Percentiles rank a stretch among this genome's conserved stretches.
These are phyloP conservation scores for Mucor lusitanicus DNA, from an alignment of 371 early-diverging fungal species.

Conservation along the genomic window DNA sequence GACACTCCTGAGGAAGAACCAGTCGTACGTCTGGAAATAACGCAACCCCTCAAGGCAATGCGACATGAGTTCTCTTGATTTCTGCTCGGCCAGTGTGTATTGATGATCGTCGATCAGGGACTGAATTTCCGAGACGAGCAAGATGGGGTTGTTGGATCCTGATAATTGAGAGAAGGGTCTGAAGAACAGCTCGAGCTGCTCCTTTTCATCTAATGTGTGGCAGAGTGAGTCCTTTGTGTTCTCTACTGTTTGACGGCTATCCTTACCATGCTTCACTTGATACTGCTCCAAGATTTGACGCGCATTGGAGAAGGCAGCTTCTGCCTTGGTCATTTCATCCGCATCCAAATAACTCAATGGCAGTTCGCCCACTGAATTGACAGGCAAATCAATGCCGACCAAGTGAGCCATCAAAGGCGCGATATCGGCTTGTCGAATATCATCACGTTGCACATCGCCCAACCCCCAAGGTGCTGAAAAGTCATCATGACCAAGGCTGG, in stretches of 20 bases:
- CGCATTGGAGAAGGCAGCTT: slow-evolving; percentile 78
- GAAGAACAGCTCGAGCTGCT: slow-evolving; percentile 75
- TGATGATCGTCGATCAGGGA: slow-evolving; percentile 57
- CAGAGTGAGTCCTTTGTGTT: not conserved
- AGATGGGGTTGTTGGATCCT: slow-evolving; percentile 50
- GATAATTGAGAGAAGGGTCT: slow-evolving; percentile 69
- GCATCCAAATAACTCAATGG: slow-evolving; percentile 78
- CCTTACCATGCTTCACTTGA: slow-evolving; percentile 72
- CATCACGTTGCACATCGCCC: slow-evolving; percentile 62
- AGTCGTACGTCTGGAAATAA: slow-evolving; percentile 95
- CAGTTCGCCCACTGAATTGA: slow-evolving; percentile 91
- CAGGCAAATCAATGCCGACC: slow-evolving; percentile 83
- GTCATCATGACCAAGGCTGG: slow-evolving; percentile 58
- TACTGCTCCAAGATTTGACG: slow-evolving; percentile 84
- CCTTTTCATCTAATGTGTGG: slow-evolving; percentile 60
- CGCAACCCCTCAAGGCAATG: slow-evolving; percentile 83
- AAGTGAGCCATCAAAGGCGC: slow-evolving; percentile 94
- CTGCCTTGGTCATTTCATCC: slow-evolving; percentile 70
- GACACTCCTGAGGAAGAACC: slow-evolving; percentile 85
- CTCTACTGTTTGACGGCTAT: too few species aligned
- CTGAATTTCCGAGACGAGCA: slow-evolving; percentile 59
- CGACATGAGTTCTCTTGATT: slow-evolving; percentile 61
- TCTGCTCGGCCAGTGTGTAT: slow-evolving; percentile 65
- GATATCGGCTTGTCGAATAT: slow-evolving; percentile 93
- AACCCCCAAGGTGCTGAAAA: slow-evolving; percentile 73